Evolutionary conservation across 805 yeast species (phyloP).

Genomic region (Kodamaea neixiangensis): DNA sequence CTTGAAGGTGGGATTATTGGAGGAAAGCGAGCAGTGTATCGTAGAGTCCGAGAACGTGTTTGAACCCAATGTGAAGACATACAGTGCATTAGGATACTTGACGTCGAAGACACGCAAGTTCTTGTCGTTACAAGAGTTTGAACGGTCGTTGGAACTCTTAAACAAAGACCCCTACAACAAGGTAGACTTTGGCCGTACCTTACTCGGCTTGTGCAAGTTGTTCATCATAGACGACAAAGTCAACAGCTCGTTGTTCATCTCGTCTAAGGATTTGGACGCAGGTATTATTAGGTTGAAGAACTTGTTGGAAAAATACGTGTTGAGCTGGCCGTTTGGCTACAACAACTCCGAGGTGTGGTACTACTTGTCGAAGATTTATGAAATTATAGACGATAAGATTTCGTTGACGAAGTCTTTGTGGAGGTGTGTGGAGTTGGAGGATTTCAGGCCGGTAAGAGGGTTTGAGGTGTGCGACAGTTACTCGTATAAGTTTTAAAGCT

Average conservation of each 20-base stretch:
- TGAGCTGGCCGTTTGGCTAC: conserved; percentile 42
- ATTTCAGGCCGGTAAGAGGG: conserved; percentile 54
- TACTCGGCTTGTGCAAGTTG: conserved; percentile 56
- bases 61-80: conserved; percentile 50
- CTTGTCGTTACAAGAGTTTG: conserved; percentile 63
- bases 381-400: conserved; percentile 51
- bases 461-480: conserved; percentile 32
- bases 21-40: conserved; percentile 71
- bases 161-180: conserved; percentile 24
- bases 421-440: conserved; percentile 66
- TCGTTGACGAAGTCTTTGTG: conserved; percentile 54
- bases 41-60: conserved; percentile 63
- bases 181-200: conserved; percentile 48
- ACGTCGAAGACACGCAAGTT: conserved; percentile 44
- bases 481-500: conserved; percentile 12
- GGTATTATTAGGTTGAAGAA: conserved; percentile 60
- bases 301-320: conserved; percentile 39
- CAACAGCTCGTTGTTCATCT: conserved; percentile 45
- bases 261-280: conserved; percentile 57
- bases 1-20: conserved; percentile 50
- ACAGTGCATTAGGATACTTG: conserved; percentile 50
- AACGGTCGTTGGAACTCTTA: conserved; percentile 54
- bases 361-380: conserved; percentile 64
- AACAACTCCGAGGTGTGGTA: conserved; percentile 66
- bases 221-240: conserved; percentile 43